phyloP scores from a whole-genome alignment of 2,329 filamentous ascomycete species.

The Botrytis medusae region DNA sequence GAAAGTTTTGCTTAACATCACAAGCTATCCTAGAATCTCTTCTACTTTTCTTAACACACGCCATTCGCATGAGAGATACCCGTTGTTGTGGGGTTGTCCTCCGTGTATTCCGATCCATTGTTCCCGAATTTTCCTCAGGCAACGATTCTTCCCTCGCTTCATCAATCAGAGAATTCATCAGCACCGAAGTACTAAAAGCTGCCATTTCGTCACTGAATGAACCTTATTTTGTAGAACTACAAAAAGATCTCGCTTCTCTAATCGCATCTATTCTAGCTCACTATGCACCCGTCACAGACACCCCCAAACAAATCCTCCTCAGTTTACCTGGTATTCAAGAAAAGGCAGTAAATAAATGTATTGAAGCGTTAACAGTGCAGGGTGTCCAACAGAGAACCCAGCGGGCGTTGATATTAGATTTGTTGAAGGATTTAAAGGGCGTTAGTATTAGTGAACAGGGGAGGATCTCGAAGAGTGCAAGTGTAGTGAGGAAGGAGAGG shows the following conservation, averaged over 20 bases:
- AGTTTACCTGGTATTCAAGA: conserved; percentile 75
- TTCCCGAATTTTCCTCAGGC: conserved; percentile 70
- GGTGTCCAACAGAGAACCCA: conserved; percentile 70
- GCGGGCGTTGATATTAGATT: conserved; percentile 75
- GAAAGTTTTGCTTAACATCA: conserved; percentile 78
- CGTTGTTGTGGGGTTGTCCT: conserved; percentile 84
- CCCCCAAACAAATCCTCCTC: conserved; percentile 73
- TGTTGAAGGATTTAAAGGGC: conserved; percentile 83
- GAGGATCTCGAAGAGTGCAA: conserved; percentile 63
- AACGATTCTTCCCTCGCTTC: conserved; percentile 50
- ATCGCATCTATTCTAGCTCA: conserved; percentile 82
- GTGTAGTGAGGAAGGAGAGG: conserved; percentile 46
- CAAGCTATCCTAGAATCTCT: conserved; percentile 81
- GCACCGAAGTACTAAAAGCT: conserved; percentile 81
- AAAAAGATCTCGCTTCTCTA: conserved; percentile 84
- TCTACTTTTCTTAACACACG: conserved; percentile 87
- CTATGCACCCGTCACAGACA: conserved; percentile 68
- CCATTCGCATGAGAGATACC: conserved; percentile 84
- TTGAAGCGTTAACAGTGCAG: conserved; percentile 59
- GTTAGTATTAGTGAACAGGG: conserved; percentile 93
- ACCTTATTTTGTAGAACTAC: conserved; percentile 92
- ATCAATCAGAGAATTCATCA: conserved; percentile 86
- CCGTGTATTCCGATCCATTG: conserved; percentile 79
- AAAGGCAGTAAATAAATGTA: conserved; percentile 64
- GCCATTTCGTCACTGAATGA: conserved; percentile 91